phyloP scores from a whole-genome alignment of 2,329 filamentous ascomycete genomes.

The Colletotrichum lindemuthianum region DNA sequence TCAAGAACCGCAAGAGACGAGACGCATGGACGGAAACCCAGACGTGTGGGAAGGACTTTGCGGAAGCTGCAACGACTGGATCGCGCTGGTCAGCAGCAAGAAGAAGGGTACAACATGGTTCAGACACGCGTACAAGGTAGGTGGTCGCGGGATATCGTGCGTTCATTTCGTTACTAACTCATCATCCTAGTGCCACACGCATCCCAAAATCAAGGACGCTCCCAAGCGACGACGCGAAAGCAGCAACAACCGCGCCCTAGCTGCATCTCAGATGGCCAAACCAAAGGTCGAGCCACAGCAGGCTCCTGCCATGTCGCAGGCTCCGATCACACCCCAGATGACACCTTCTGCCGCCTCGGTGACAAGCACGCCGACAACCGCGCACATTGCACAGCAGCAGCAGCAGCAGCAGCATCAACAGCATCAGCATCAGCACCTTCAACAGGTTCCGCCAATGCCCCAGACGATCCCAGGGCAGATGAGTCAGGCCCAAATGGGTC shows the following conservation, averaged over 20 bases:
- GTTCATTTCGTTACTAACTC: constrained; percentile 38
- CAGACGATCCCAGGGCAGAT: constrained; percentile 34
- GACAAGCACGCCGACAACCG: constrained; percentile 52
- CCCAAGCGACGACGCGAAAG: constrained; percentile 75
- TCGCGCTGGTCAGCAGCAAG: constrained; percentile 83
- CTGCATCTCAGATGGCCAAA: constrained; percentile 56
- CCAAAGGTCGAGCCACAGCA: constrained; percentile 56
- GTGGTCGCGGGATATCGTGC: constrained; percentile 36
- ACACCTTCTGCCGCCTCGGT: constrained; percentile 48
- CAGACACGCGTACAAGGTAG: constrained; percentile 86
- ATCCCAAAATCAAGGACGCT: constrained; percentile 76
- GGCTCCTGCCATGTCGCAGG: constrained; percentile 40
- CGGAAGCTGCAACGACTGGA: constrained; percentile 82
- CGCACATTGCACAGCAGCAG: constrained; percentile 40
- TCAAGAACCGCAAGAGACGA: constrained; percentile 78
- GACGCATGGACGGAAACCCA: constrained; percentile 81
- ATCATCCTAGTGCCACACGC: constrained; percentile 70
- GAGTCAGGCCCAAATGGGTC: constrained; percentile 28
- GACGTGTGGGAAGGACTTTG: constrained; percentile 86
- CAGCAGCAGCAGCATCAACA: constrained; percentile 43
- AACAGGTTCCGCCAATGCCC: constrained; percentile 38
- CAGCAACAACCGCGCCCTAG: constrained; percentile 58
- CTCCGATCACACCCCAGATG: constrained; percentile 55
- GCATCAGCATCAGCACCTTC: constrained; percentile 39
- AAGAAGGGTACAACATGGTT: constrained; percentile 96